Percentiles rank a stretch among this genome's conserved stretches.
Evolutionary conservation across 345 rosid species (phyloP).

Genomic region (Lenwebbia sp.): DNA sequence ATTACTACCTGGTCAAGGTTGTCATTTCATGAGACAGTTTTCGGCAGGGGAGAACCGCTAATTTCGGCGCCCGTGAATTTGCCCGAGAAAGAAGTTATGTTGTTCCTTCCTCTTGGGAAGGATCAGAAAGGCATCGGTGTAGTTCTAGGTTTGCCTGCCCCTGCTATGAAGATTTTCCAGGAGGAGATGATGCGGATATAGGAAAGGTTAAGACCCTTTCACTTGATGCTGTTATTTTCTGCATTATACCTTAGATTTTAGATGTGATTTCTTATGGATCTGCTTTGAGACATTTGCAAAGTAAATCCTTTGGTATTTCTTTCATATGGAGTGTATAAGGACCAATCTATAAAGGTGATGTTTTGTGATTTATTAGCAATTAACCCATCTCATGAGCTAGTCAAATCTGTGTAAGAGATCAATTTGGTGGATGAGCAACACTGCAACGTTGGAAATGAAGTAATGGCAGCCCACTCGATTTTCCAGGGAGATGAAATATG

Average conservation of each 20-base stretch:
- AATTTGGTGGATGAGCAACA: background rate
- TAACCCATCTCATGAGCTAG: background rate
- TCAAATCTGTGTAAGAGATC: background rate
- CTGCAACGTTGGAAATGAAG: constrained; percentile 27
- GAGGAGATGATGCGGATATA: constrained; percentile 16
- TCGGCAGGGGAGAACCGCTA: constrained; percentile 85
- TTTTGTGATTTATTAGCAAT: background rate
- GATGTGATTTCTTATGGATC: background rate
- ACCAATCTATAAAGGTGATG: background rate
- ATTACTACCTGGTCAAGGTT: constrained; percentile 78
- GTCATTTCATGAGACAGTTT: constrained; percentile 58
- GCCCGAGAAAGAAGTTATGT: constrained; percentile 80
- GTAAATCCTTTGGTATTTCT: background rate
- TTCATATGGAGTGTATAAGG: background rate
- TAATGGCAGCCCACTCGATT: constrained; percentile 54
- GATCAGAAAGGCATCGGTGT: constrained; percentile 66
- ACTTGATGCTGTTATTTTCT: background rate
- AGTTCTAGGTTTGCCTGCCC: constrained; percentile 72
- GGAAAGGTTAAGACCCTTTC: background rate
- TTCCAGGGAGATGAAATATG: constrained; percentile 49
- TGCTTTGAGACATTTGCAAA: background rate
- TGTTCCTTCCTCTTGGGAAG: constrained; percentile 76
- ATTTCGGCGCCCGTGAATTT: constrained; percentile 73
- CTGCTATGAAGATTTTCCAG: constrained; percentile 63
- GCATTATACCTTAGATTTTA: background rate